Percentiles rank a stretch among this genome's conserved stretches.
Evolutionary conservation across 1,284 basidiomycete genomes (phyloP).

Genomic region (Ganoderma sp.): DNA sequence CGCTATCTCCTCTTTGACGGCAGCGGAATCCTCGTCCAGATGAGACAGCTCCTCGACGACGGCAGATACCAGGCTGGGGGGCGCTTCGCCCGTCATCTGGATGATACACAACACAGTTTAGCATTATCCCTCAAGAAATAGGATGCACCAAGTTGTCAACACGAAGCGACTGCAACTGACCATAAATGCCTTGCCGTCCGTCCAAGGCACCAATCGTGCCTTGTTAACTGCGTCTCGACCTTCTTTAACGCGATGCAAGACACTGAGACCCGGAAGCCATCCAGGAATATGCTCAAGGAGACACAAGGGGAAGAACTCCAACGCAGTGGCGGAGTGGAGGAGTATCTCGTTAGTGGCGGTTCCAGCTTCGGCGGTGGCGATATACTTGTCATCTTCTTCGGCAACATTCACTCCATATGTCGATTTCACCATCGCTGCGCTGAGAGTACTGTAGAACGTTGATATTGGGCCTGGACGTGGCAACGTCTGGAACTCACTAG

Average conservation of each 20-base stretch:
- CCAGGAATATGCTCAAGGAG: background rate
- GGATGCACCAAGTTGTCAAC: background rate
- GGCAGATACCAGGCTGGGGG: background rate
- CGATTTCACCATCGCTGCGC: background rate
- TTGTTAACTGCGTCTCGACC: background rate
- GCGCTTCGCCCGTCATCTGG: background rate
- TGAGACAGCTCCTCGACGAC: background rate
- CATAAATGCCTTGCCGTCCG: background rate
- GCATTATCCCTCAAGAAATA: background rate
- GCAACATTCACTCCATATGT: background rate
- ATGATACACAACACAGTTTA: background rate
- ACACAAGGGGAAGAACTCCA: background rate
- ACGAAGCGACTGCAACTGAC: background rate
- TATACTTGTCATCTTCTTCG: constrained; percentile 1
- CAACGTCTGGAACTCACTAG: background rate
- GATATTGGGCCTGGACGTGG: background rate
- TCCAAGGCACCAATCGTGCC: background rate
- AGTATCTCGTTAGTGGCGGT: background rate
- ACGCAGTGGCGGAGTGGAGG: background rate
- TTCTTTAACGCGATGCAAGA: background rate
- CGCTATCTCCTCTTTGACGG: background rate
- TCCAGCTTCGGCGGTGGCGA: background rate
- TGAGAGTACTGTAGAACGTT: background rate
- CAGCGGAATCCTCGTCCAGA: background rate
- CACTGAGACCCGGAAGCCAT: background rate